Evolutionary conservation across 2,329 filamentous ascomycete genomes (phyloP).

Genomic region (Monosporascus sp.): DNA sequence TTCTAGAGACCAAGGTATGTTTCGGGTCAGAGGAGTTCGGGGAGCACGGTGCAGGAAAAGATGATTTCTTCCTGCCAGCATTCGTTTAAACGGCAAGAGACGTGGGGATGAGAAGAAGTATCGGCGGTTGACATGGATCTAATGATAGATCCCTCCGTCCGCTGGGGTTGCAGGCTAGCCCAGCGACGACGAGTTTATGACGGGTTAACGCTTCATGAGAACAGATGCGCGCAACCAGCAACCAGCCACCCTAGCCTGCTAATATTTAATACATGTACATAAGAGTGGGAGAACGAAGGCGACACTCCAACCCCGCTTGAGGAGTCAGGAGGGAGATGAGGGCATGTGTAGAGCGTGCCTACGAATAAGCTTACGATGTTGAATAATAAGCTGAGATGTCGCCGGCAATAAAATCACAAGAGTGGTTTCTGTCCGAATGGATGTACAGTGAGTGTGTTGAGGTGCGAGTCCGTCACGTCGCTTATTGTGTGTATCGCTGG

Average conservation of each 20-base stretch:
- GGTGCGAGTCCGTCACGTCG: too few relatives aligned
- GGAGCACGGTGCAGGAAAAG: slow-evolving; percentile 38
- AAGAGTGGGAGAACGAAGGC: slow-evolving; percentile 17
- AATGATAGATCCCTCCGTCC: slow-evolving; percentile 20
- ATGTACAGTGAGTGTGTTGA: too few relatives aligned
- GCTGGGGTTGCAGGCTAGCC: slow-evolving; percentile 29
- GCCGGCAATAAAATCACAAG: too few relatives aligned
- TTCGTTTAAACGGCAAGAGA: slow-evolving; percentile 38
- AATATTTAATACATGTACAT: slow-evolving; percentile 40
- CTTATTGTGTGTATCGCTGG: too few relatives aligned
- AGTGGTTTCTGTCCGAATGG: too few relatives aligned
- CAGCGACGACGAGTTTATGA: slow-evolving; percentile 21
- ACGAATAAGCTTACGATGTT: too few relatives aligned
- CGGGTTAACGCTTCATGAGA: slow-evolving; percentile 14
- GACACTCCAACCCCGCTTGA: neutral
- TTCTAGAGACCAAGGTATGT: slow-evolving; percentile 40
- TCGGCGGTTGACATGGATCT: slow-evolving; percentile 9
- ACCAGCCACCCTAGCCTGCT: slow-evolving; percentile 31
- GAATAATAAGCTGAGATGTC: too few relatives aligned
- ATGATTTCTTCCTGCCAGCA: slow-evolving; percentile 34
- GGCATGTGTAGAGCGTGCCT: neutral
- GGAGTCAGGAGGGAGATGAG: neutral
- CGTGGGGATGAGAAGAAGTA: slow-evolving; percentile 8
- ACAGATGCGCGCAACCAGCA: slow-evolving; percentile 17
- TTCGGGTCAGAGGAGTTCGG: slow-evolving; percentile 41